Conservation (phyloP, 2,329 filamentous ascomycete species). For the Claviceps quebecensis region DNA sequence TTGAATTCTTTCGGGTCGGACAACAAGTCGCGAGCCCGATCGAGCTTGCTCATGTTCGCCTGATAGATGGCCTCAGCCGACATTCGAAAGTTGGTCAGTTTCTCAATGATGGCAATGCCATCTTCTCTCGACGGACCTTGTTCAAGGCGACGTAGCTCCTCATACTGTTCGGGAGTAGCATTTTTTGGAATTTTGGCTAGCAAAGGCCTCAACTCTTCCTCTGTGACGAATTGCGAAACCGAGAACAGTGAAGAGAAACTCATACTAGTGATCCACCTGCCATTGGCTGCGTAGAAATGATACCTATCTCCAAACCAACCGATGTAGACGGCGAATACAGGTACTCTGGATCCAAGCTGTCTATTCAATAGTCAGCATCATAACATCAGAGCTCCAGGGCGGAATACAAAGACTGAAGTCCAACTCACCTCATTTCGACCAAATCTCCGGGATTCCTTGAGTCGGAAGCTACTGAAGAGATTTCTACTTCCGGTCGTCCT, state of each 20-base stretch:
- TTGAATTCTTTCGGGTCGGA: constrained; percentile 22
- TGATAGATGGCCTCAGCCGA: constrained; percentile 32
- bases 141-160: constrained; percentile 17
- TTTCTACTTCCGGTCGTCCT: constrained; percentile 15
- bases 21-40: constrained; percentile 29
- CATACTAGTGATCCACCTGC: constrained; percentile 32
- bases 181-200: constrained; percentile 17
- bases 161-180: constrained; percentile 16
- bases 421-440: constrained; percentile 30
- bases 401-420: background rate
- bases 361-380: constrained; percentile 9
- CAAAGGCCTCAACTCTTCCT: constrained; percentile 26
- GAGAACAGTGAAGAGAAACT: constrained; percentile 33
- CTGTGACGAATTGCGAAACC: constrained; percentile 30
- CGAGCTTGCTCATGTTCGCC: constrained; percentile 31
- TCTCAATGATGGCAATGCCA: constrained; percentile 29
- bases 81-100: constrained; percentile 32
- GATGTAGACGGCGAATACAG: constrained; percentile 38
- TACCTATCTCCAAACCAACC: constrained; percentile 35
- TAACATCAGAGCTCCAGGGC: background rate
- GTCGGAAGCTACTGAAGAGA: constrained; percentile 13
- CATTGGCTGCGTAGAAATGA: constrained; percentile 40
- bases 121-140: constrained; percentile 30
- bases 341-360: constrained; percentile 25
- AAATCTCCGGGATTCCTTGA: constrained; percentile 31